These are phyloP conservation scores for Saturnispora silvae DNA, from an alignment of 805 yeast species.

Conservation along the genomic window DNA sequence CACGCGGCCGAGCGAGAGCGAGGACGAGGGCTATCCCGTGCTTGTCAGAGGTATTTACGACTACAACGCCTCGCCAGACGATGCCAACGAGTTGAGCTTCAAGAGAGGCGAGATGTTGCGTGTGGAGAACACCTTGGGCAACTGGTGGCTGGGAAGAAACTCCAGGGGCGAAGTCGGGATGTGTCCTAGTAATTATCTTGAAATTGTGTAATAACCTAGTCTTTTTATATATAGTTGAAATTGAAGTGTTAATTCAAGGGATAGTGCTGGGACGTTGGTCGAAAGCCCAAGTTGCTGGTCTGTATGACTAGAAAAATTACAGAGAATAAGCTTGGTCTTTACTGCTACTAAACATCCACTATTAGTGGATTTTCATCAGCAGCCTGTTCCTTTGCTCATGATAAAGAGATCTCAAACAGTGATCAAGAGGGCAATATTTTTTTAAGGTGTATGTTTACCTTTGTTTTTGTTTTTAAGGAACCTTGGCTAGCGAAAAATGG, in stretches of 20 bases:
- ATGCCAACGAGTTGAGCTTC: conserved; percentile 85
- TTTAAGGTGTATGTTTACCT: neutral
- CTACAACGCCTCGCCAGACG: conserved; percentile 85
- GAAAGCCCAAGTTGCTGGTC: no score
- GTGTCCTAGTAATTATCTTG: conserved; percentile 91
- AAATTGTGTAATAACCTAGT: conserved; percentile 43
- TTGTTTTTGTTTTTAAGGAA: no score
- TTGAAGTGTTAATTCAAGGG: no score
- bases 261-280: no score
- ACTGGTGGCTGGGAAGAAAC: conserved; percentile 98
- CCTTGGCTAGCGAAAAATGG: conserved; percentile 7
- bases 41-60: conserved; percentile 79
- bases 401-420: no score
- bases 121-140: conserved; percentile 86
- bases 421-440: no score
- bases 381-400: no score
- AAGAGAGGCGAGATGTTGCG: conserved; percentile 84
- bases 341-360: no score
- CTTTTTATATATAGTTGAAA: no score
- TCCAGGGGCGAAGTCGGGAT: conserved; percentile 89
- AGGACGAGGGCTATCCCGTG: conserved; percentile 49
- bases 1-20: neutral
- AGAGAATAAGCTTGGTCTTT: neutral
- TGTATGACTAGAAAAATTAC: no score
- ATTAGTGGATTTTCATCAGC: no score